Evolutionary conservation across 2,329 filamentous ascomycete genomes (phyloP).

Genomic region (Pseudopithomyces chartarum): DNA sequence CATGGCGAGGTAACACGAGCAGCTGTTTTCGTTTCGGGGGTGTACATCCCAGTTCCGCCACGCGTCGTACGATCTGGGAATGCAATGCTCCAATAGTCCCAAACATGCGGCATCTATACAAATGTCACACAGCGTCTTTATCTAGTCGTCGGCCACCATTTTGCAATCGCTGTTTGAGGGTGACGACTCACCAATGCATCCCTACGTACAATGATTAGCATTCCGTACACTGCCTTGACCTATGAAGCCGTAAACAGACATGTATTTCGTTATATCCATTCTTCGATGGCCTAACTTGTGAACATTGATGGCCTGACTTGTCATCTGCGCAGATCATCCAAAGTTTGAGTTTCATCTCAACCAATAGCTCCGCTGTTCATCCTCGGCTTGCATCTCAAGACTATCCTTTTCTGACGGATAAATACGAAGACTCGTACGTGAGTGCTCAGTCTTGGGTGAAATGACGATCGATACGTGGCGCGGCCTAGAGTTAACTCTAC

Average conservation of each 20-base stretch:
- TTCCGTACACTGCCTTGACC: no score
- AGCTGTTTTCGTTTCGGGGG: background rate
- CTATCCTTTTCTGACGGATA: background rate
- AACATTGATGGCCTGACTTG: no score
- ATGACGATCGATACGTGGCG: background rate
- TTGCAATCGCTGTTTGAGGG: background rate
- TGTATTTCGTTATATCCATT: no score
- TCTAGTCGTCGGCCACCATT: background rate
- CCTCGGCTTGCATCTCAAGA: background rate
- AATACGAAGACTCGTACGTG: background rate
- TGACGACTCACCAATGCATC: background rate
- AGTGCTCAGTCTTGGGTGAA: background rate
- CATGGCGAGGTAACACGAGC: background rate
- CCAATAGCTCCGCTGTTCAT: background rate
- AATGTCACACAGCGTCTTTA: background rate
- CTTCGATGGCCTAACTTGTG: no score
- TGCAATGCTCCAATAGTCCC: constrained; percentile 2
- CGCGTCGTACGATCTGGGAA: background rate
- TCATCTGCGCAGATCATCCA: background rate
- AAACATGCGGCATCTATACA: background rate
- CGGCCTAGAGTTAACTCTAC: background rate
- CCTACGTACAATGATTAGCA: background rate
- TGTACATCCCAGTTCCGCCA: background rate
- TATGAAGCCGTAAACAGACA: no score
- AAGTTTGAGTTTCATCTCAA: background rate